A percentile compares a stretch with the other conserved stretches of the same genome.
Evolutionary conservation across 176 grass and related monocot species (phyloP).

Genomic region (Alopecurus myosuroides): DNA sequence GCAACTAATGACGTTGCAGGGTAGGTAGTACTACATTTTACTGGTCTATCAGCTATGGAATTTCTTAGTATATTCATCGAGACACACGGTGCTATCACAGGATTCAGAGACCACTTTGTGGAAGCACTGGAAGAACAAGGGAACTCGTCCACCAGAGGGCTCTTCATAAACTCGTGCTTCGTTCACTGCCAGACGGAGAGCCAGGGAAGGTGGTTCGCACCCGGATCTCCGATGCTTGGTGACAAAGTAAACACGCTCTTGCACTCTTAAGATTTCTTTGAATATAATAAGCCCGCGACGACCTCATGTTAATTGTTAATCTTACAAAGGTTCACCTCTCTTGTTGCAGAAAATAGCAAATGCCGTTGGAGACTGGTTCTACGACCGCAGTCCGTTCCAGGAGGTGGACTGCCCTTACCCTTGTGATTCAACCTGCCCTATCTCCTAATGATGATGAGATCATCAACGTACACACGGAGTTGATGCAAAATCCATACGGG

Average conservation of each 20-base stretch:
- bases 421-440: slow-evolving; percentile 56
- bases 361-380: slow-evolving; percentile 66
- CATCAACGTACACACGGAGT: not conserved
- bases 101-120: slow-evolving; percentile 61
- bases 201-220: slow-evolving; percentile 47
- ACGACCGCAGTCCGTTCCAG: slow-evolving; percentile 24
- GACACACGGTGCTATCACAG: slow-evolving; percentile 5
- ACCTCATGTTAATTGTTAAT: not conserved
- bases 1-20: slow-evolving; percentile 54
- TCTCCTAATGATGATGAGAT: not conserved
- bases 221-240: slow-evolving; percentile 45
- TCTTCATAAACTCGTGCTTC: slow-evolving; percentile 82
- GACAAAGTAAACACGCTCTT: slow-evolving; percentile 37
- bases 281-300: not conserved
- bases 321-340: not conserved
- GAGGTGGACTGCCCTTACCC: slow-evolving; percentile 71
- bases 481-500: not conserved
- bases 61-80: not conserved
- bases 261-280: not conserved
- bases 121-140: slow-evolving; percentile 22
- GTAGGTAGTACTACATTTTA: slow-evolving; percentile 23
- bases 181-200: slow-evolving; percentile 61
- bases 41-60: not conserved
- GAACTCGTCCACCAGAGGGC: slow-evolving; percentile 27
- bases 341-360: slow-evolving; percentile 44